Evolutionary conservation across 1,284 basidiomycete species (phyloP).

Genomic region (Fistulinella cinereoalba): DNA sequence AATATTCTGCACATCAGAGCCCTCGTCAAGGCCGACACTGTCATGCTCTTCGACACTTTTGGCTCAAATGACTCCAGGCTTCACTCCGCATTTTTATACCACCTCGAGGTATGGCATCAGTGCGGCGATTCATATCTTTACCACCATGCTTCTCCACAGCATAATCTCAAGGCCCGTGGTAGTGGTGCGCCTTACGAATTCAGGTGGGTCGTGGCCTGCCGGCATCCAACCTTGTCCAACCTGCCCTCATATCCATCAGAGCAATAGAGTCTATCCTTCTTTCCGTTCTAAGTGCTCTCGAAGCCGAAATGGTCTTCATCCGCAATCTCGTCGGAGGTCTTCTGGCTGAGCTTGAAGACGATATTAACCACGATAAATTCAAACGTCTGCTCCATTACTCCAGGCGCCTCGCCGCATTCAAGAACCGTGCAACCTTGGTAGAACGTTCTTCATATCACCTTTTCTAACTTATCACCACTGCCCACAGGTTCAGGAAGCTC

Average conservation of each 20-base stretch:
- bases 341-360: slow-evolving; percentile 87
- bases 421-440: slow-evolving; percentile 83
- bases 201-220: slow-evolving; percentile 49
- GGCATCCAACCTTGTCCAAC: not conserved
- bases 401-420: slow-evolving; percentile 79
- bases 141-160: slow-evolving; percentile 42
- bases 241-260: slow-evolving; percentile 39
- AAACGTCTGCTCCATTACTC: slow-evolving; percentile 89
- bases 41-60: slow-evolving; percentile 90
- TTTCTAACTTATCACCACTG: slow-evolving; percentile 3
- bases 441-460: slow-evolving; percentile 10
- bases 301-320: slow-evolving; percentile 91
- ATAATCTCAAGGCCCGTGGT: slow-evolving; percentile 71
- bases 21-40: slow-evolving; percentile 89
- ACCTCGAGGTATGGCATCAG: slow-evolving; percentile 65
- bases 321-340: slow-evolving; percentile 84
- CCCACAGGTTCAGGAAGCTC: slow-evolving; percentile 76
- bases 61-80: slow-evolving; percentile 82
- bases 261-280: slow-evolving; percentile 89
- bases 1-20: slow-evolving; percentile 95
- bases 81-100: slow-evolving; percentile 84
- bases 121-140: slow-evolving; percentile 12
- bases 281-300: slow-evolving; percentile 84
- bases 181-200: slow-evolving; percentile 84
- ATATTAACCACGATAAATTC: slow-evolving; percentile 91